phyloP scores from a whole-genome alignment of 148 eudicot genomes.

The Cornus suecica region DNA sequence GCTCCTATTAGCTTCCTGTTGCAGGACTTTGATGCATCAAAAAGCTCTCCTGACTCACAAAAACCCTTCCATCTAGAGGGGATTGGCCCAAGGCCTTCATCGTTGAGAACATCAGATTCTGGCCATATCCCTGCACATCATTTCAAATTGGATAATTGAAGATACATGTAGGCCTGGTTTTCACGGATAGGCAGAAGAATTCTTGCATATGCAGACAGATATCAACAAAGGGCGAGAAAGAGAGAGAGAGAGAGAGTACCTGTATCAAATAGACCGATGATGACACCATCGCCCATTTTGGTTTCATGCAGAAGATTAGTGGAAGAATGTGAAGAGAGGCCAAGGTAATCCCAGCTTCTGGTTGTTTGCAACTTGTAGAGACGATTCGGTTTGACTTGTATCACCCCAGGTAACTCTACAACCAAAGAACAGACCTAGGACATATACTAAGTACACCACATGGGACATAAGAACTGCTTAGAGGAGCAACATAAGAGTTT shows the following conservation, averaged over 20 bases:
- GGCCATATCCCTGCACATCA: constrained; percentile 20
- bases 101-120: constrained; percentile 16
- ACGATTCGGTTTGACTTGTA: constrained; percentile 16
- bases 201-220: neutral
- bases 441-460: too few species aligned
- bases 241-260: constrained; percentile 11
- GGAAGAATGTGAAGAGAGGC: constrained; percentile 4
- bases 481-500: too few species aligned
- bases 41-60: constrained; percentile 16
- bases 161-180: neutral
- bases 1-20: constrained; percentile 26
- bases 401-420: constrained; percentile 22
- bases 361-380: constrained; percentile 24
- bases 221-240: neutral
- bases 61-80: constrained; percentile 27
- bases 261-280: constrained; percentile 24
- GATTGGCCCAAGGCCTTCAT: constrained; percentile 23
- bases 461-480: too few species aligned
- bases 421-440: too few species aligned
- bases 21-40: constrained; percentile 15
- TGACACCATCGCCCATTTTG: constrained; percentile 26
- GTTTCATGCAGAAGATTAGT: constrained; percentile 13
- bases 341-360: constrained; percentile 29
- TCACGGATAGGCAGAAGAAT: too few species aligned
- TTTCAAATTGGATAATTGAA: neutral